Base-by-base conservation (phyloP, 2,329 filamentous ascomycete genomes). In the Fulvia fulva region DNA sequence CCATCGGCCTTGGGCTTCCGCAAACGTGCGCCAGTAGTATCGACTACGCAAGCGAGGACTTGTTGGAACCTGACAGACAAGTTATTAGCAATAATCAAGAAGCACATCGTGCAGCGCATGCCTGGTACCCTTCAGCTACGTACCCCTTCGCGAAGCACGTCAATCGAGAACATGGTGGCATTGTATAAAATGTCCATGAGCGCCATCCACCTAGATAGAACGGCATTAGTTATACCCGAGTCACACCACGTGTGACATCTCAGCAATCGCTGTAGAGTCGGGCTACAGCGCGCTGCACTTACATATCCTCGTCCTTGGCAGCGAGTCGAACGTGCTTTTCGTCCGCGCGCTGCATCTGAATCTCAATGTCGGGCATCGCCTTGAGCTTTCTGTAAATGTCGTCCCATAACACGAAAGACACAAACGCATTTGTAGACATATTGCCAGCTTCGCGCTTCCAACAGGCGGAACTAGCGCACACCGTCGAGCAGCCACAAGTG, bases 291-390 rank as follows among this genome's bases (percentile, higher is more conserved):
- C n/a, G n/a, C n/a, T n/a, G n/a, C n/a, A n/a, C n/a, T n/a, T n/a
- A 16, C 37, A 41, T 41, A 41, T 76, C 72, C 6, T 81, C 65
- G 1, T 70, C 61, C 0, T 70, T 3, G 50, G 76, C 74, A 0
- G 74, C 70, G 14, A 74, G 67, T 0, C 62, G 22, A 1, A 80
- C 22, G 1, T 74, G 60, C 3, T 60, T 67, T 0, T 69, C 56
- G 6, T 80, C 66, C 3, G 80, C 69, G 5, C 73, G 69, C 11
- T 73, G 64, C 77, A 80, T 79, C 26, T 80, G 73, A 1, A 49
- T 45, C 4, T 63, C 57, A 23, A 69, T 58, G 2, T 60, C 26
- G 3, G 61, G 56, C 64, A 68, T 66, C 2, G 37, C 19, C 2
- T 50, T 28, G 9, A 67, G 55, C 7, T 56, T 51, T 16, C 55